Percentiles rank a stretch among this genome's conserved stretches.
phyloP scores from a whole-genome alignment of 2,329 filamentous ascomycete genomes.

The Dothideomycetidae sp. region DNA sequence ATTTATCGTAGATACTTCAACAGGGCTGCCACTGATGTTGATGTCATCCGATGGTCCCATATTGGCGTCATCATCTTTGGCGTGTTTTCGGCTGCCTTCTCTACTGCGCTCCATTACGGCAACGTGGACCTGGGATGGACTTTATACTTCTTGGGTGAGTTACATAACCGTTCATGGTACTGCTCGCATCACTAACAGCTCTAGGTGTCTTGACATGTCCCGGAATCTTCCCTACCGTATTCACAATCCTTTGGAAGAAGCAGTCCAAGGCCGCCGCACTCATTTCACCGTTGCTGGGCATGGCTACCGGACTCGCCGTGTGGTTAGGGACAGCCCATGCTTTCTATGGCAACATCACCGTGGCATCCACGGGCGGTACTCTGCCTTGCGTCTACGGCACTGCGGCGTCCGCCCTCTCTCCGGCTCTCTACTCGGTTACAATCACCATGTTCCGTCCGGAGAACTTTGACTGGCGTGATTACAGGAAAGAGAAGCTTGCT shows the following conservation, averaged over 20 bases:
- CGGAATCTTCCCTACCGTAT: conserved; percentile 32
- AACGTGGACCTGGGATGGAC: conserved; percentile 37
- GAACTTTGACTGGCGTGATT: conserved; percentile 32
- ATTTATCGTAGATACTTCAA: conserved; percentile 39
- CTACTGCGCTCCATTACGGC: conserved; percentile 34
- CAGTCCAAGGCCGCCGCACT: conserved; percentile 34
- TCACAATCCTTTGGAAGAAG: conserved; percentile 32
- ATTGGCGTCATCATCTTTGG: conserved; percentile 34
- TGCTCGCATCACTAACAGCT: no score
- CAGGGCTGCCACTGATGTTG: conserved; percentile 29
- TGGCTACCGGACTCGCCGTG: conserved; percentile 29
- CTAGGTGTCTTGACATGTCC: conserved; percentile 28
- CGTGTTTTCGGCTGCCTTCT: conserved; percentile 34
- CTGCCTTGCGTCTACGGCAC: conserved; percentile 33
- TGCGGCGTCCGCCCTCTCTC: conserved; percentile 33
- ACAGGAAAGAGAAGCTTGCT: conserved; percentile 20
- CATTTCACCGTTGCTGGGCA: conserved; percentile 32
- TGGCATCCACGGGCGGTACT: conserved; percentile 27
- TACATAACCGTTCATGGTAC: neutral
- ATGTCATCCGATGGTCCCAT: conserved; percentile 32
- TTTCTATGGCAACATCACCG: conserved; percentile 28
- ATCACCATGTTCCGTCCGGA: conserved; percentile 24
- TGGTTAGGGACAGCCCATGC: conserved; percentile 31
- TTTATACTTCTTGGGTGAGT: conserved; percentile 24
- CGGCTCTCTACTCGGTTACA: conserved; percentile 32